Evolutionary conservation across 495 filamentous ascomycete species (phyloP), one percentile per base, ranked within the genome.

Genomic region (Hypoxylon intermedium): DNA sequence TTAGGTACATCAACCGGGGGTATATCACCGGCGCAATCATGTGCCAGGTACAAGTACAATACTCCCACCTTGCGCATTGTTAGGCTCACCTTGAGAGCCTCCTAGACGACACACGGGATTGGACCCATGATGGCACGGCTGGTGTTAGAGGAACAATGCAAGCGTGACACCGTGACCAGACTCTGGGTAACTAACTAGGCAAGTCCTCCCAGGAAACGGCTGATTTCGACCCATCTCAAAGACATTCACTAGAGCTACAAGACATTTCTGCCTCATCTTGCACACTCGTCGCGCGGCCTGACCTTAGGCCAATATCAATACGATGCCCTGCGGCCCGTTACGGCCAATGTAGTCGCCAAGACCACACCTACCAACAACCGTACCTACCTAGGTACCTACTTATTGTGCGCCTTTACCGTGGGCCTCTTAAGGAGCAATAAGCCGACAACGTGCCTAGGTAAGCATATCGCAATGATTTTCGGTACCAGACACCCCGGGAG

Each of bases 41-140:
- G 49, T 58, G 43, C 53, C 61, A 38, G 36, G 49, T 48, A 53
- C 24, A n/a, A n/a, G n/a, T 7, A 2, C 12, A 13, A 6, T 9
- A 6, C 34, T 24, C 40, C 56, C 46, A 55, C 56, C 62, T 43
- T 52, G 23, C 48, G n/a, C 51, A 23, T 16, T 55, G 51, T 43
- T 41, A 18, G 54, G 56, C 28, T 65, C 62, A 65, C 62, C 62
- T 65, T 60, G 57, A 65, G 62, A 65, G 62, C 62, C 62, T 65
- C 62, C 51, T 65, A 33, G 34, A 47, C 56, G 19, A 42, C 51
- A 16, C 49, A 52, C 41, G 41, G 51, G 51, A 50, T 65, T 34
- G 54, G 52, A 47, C 45, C 46, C 51, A 60, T 55, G 50, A 44
- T 36, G 38, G 30, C 26, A 31, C 28, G 45, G 24, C 44, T 47